phyloP scores from a whole-genome alignment of 805 yeast genomes.

The Hanseniaspora occidentalis region DNA sequence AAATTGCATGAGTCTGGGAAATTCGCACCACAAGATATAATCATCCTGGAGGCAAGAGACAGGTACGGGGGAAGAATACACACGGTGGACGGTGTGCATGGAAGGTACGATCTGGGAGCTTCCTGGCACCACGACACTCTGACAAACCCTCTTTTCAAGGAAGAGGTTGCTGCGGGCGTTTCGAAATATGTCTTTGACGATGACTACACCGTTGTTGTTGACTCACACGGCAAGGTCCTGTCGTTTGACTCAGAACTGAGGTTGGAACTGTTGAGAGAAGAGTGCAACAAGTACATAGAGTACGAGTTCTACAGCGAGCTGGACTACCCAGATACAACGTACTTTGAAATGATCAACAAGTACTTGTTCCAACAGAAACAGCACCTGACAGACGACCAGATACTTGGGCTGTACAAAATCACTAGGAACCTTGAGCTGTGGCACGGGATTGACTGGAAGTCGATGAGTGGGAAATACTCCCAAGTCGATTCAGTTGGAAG shows the following conservation, averaged over 20 bases:
- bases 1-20: conserved; percentile 25
- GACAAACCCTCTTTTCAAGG: conserved; percentile 48
- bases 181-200: conserved; percentile 20
- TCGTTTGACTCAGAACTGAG: conserved; percentile 16
- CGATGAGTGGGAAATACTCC: conserved; percentile 56
- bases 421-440: conserved; percentile 57
- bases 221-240: conserved; percentile 5
- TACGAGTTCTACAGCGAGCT: conserved; percentile 39
- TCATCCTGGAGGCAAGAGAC: conserved; percentile 51
- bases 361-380: conserved; percentile 35
- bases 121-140: conserved; percentile 85
- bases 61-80: conserved; percentile 53
- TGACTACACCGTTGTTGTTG: conserved; percentile 16
- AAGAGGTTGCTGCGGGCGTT: conserved; percentile 8
- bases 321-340: conserved; percentile 37
- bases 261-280: conserved; percentile 37
- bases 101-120: conserved; percentile 64
- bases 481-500: conserved; percentile 66
- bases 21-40: conserved; percentile 1
- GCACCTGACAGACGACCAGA: conserved; percentile 40
- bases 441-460: conserved; percentile 65
- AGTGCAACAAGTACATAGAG: conserved; percentile 47
- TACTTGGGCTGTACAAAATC: conserved; percentile 36
- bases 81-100: conserved; percentile 23
- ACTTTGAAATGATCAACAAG: conserved; percentile 34